Base-by-base conservation (phyloP, 2,329 filamentous ascomycete genomes). In the Fusarium solani-melongenae region DNA sequence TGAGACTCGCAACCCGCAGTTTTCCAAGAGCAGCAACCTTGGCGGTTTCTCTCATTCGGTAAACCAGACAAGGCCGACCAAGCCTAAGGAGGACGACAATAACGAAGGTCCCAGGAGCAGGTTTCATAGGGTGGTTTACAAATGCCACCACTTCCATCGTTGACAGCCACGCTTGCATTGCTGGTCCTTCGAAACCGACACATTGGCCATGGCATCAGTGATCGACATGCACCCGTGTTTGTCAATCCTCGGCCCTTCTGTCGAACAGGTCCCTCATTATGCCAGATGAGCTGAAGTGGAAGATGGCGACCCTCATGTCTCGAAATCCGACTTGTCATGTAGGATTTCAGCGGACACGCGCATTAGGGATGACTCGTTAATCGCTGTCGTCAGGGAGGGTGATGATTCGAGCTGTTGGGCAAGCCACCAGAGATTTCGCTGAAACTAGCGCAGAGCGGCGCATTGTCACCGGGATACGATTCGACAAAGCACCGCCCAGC, bases 371-470 rank as follows among this genome's bases (percentile, higher is more conserved):
- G 22, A 22, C 33, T 41, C 49, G 53, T 46, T 51, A 22, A 36
- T 33, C 10, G 20, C 34, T 24, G 34, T n/a, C 36, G 22, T 9
- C 38, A 31, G 29, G 27, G 36, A 36, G 41, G 31, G 39, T 31
- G 12, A 27, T 24, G 38, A 49, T 49, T 49, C n/a, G 17, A 49
- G 27, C 31, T 60, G 5, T 31, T 34, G 46, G 33, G 20, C 62
- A 56, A 71, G 66, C 53, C 62, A 69, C 24, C 46, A 46, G 22
- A 29, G 46, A 55, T 56, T 58, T 51, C 15, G 39, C 58, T 39
- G 24, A 62, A 36, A 55, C 67, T 59, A 67, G 64, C 44, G 67
- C 55, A 51, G 46, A 51, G 38, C 44, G 36, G 27, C 44, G 34
- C 62, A 59, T 46, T 38, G 22, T 63, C 38, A 53, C 59, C 31